phyloP scores from a whole-genome alignment of 73 alveolate genomes.

The Paramecium caudatum region DNA sequence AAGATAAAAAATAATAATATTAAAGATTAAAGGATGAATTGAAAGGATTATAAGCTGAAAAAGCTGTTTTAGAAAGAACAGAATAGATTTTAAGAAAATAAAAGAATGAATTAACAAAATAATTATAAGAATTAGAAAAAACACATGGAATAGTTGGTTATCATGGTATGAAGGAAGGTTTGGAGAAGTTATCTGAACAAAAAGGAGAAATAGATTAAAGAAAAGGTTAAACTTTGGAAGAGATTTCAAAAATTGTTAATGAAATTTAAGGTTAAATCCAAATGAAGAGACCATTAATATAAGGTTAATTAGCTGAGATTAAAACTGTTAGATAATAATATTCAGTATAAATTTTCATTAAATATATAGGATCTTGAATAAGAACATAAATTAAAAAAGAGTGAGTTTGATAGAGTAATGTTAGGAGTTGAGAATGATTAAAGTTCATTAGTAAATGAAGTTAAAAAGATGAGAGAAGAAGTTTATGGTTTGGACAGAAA shows the following conservation, averaged over 20 bases:
- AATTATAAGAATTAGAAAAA: constrained; percentile 59
- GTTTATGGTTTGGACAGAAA: constrained; percentile 71
- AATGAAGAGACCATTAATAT: constrained; percentile 15
- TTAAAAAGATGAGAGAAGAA: constrained; percentile 71
- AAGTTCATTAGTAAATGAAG: constrained; percentile 58
- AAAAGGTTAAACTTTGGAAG: constrained; percentile 4
- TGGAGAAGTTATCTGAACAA: constrained; percentile 31
- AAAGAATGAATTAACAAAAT: not conserved
- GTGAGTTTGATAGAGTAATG: constrained; percentile 71
- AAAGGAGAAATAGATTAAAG: not conserved
- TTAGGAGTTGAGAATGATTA: constrained; percentile 67
- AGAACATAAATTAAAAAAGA: constrained; percentile 61
- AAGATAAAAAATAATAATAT: constrained; percentile 45
- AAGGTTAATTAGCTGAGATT: constrained; percentile 20
- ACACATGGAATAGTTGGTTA: constrained; percentile 64
- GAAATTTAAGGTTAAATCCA: constrained; percentile 29
- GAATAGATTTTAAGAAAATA: constrained; percentile 41
- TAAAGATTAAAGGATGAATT: constrained; percentile 48
- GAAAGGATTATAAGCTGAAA: constrained; percentile 40
- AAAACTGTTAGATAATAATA: constrained; percentile 15
- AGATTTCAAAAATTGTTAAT: constrained; percentile 19
- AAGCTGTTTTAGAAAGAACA: constrained; percentile 48
- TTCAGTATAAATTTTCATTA: not conserved
- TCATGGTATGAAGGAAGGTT: constrained; percentile 30
- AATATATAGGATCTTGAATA: constrained; percentile 30